phyloP scores from a whole-genome alignment of 768 basidiomycete species.

The Collybiopsis luxurians region DNA sequence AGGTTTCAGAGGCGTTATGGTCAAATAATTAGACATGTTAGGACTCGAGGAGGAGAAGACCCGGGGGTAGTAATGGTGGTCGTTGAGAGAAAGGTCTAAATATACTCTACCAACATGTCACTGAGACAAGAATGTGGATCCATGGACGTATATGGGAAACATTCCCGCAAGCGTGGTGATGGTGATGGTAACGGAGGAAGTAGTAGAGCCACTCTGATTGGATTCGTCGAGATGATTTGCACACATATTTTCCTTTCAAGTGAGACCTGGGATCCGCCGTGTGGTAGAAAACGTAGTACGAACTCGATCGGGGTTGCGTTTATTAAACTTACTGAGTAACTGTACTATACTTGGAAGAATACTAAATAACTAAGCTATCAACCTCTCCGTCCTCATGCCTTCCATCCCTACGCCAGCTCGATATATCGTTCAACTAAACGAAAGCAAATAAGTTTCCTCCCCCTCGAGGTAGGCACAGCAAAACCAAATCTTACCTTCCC shows the following conservation, averaged over 20 bases:
- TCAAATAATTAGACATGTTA: not conserved
- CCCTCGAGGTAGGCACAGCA: not conserved
- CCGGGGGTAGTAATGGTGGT: not conserved
- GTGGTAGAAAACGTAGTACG: too few species aligned
- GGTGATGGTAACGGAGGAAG: not conserved
- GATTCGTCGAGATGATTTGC: not conserved
- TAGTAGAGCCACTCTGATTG: not conserved
- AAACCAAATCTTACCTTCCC: slow-evolving; percentile 78
- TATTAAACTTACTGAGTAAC: too few species aligned
- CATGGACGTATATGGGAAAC: not conserved
- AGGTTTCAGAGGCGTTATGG: slow-evolving; percentile 5
- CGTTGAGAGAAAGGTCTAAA: not conserved
- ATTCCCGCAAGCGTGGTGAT: not conserved
- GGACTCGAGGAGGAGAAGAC: not conserved
- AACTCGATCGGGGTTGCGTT: too few species aligned
- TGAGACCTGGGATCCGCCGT: too few species aligned
- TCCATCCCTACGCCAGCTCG: slow-evolving; percentile 58
- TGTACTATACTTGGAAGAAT: too few species aligned
- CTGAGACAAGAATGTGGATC: too few species aligned
- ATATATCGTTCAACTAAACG: slow-evolving; percentile 78
- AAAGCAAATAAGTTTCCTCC: slow-evolving; percentile 10
- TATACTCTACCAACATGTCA: not conserved
- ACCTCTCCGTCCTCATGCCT: too few species aligned
- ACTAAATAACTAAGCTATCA: too few species aligned
- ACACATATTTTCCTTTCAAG: not conserved